phyloP scores from a whole-genome alignment of 2,329 filamentous ascomycete genomes.

The Arthrobotrys pseudoclavata region DNA sequence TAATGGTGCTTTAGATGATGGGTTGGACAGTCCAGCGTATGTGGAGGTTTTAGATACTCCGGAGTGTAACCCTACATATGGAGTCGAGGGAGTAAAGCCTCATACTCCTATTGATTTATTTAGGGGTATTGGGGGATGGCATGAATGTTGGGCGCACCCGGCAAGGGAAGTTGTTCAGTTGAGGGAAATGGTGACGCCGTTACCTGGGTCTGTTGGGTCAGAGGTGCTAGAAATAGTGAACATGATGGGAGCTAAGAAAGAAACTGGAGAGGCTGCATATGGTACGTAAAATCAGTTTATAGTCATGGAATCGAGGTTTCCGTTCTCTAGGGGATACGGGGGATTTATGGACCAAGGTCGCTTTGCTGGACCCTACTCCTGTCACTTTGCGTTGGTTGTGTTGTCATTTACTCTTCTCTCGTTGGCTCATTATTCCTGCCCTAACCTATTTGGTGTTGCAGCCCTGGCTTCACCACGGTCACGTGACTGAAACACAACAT shows the following conservation, averaged over 20 bases:
- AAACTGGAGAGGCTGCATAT: background rate
- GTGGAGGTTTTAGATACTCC: background rate
- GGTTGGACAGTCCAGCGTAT: background rate
- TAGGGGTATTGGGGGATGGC: slow-evolving; percentile 9
- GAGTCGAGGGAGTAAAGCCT: background rate
- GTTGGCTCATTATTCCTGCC: background rate
- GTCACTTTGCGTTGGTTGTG: background rate
- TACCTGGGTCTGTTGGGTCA: slow-evolving; percentile 9
- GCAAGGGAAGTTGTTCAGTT: background rate
- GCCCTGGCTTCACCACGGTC: too few relatives aligned
- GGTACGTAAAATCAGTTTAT: background rate
- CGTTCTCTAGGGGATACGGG: too few relatives aligned
- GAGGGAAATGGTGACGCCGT: background rate
- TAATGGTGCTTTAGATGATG: background rate
- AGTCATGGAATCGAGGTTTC: too few relatives aligned
- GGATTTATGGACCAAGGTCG: too few relatives aligned
- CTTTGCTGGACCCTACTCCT: too few relatives aligned
- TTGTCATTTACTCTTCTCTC: background rate
- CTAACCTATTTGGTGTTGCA: slow-evolving; percentile 9
- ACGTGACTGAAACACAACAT: too few relatives aligned
- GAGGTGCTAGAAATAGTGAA: too few relatives aligned
- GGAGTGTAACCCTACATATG: background rate
- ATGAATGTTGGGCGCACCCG: slow-evolving; percentile 26
- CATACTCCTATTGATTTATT: slow-evolving; percentile 18
- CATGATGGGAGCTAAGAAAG: background rate